These are phyloP conservation scores for Ophiostoma piceae DNA, from an alignment of 2,329 filamentous ascomycete genomes.

Conservation along the genomic window DNA sequence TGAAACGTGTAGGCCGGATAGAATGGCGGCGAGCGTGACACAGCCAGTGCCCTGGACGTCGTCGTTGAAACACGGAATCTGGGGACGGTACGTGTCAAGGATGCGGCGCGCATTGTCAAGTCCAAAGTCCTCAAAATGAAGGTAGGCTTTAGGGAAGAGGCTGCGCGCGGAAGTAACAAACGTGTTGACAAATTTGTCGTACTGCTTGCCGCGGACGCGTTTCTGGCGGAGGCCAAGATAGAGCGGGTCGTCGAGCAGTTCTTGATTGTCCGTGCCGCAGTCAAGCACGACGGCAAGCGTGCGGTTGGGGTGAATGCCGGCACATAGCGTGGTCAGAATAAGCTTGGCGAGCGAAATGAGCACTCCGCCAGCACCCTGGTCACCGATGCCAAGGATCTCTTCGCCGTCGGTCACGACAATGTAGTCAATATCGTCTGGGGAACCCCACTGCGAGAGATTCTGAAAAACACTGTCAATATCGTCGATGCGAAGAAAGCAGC, in stretches of 20 bases:
- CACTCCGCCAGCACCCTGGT: conserved; percentile 80
- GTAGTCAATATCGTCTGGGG: conserved; percentile 72
- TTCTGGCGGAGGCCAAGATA: conserved; percentile 70
- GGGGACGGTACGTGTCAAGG: conserved; percentile 66
- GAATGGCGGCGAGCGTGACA: conserved; percentile 76
- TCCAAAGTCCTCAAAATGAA: conserved; percentile 89
- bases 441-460: conserved; percentile 63
- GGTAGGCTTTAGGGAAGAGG: conserved; percentile 71
- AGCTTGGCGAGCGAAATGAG: conserved; percentile 81
- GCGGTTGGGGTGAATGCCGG: conserved; percentile 75
- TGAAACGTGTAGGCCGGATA: conserved; percentile 67
- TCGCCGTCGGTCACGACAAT: conserved; percentile 63
- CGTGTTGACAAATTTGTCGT: conserved; percentile 69
- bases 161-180: conserved; percentile 66
- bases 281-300: conserved; percentile 79
- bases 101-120: conserved; percentile 68
- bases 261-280: conserved; percentile 76
- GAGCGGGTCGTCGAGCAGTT: conserved; percentile 66
- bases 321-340: conserved; percentile 75
- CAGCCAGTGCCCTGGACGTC: conserved; percentile 78
- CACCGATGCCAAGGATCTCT: conserved; percentile 80
- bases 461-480: conserved; percentile 61
- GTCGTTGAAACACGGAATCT: conserved; percentile 84
- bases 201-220: conserved; percentile 63
- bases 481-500: conserved; percentile 72